phyloP scores from a whole-genome alignment of 768 basidiomycete genomes.

The Mycena indigotica region DNA sequence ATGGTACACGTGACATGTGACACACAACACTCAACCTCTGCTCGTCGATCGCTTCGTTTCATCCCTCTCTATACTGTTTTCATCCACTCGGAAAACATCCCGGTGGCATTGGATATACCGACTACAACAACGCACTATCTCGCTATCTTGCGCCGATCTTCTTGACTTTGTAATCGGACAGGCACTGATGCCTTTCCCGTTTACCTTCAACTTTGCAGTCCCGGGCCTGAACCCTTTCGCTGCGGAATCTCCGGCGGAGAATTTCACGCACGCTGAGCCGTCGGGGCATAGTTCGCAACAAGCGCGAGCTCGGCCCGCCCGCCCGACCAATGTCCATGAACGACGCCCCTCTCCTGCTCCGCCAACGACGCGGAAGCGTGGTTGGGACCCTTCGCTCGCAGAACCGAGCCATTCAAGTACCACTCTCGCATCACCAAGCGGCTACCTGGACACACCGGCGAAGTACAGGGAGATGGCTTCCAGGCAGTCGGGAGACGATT shows the following conservation, averaged over 20 bases:
- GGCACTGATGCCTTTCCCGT: constrained; percentile 58
- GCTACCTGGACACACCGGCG: constrained; percentile 71
- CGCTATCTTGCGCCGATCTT: not conserved
- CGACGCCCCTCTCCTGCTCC: constrained; percentile 32
- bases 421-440: constrained; percentile 55
- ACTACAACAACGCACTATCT: not conserved
- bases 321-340: constrained; percentile 24
- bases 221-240: constrained; percentile 68
- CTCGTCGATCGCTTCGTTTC: no score
- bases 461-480: constrained; percentile 57
- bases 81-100: not conserved
- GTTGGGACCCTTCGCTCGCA: constrained; percentile 69
- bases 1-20: no score
- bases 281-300: constrained; percentile 20
- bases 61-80: no score
- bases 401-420: constrained; percentile 57
- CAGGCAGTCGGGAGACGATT: constrained; percentile 34
- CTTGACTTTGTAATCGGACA: not conserved
- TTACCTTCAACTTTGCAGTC: constrained; percentile 69
- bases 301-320: constrained; percentile 24
- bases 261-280: constrained; percentile 25
- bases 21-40: no score
- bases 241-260: constrained; percentile 8
- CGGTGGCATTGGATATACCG: not conserved
- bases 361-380: constrained; percentile 60